Conservation (phyloP, 2,329 filamentous ascomycete species). For the Fusarium sp. region DNA sequence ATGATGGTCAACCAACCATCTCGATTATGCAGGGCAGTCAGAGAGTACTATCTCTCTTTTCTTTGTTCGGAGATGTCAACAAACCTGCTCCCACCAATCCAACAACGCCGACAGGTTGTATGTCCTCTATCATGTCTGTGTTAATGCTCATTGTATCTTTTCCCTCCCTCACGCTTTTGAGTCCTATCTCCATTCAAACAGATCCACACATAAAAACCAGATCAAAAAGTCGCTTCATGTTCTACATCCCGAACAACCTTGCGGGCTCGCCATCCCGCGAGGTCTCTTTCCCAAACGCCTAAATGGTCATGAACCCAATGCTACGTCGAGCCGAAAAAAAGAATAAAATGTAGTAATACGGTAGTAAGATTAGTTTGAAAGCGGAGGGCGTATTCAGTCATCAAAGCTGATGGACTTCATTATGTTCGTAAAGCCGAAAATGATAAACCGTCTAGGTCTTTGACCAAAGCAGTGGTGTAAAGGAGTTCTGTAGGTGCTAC, state of each 20-base stretch:
- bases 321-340: slow-evolving; percentile 22
- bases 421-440: slow-evolving; percentile 25
- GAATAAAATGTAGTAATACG: slow-evolving; percentile 26
- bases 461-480: not conserved
- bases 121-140: slow-evolving; percentile 31
- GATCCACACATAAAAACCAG: slow-evolving; percentile 7
- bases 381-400: slow-evolving; percentile 20
- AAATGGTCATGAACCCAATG: slow-evolving; percentile 35
- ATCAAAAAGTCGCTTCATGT: slow-evolving; percentile 34
- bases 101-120: slow-evolving; percentile 24
- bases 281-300: slow-evolving; percentile 45
- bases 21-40: slow-evolving; percentile 9
- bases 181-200: slow-evolving; percentile 3
- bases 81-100: slow-evolving; percentile 1
- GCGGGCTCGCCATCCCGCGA: slow-evolving; percentile 33
- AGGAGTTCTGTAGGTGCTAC: not conserved
- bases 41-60: not conserved
- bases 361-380: slow-evolving; percentile 39
- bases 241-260: slow-evolving; percentile 26
- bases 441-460: not conserved
- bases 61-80: slow-evolving; percentile 10
- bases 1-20: slow-evolving; percentile 3
- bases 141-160: slow-evolving; percentile 20
- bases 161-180: slow-evolving; percentile 8
- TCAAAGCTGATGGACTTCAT: slow-evolving; percentile 23